Base-by-base conservation (phyloP, 176 grass and related monocot species). In the Phragmites australis region DNA sequence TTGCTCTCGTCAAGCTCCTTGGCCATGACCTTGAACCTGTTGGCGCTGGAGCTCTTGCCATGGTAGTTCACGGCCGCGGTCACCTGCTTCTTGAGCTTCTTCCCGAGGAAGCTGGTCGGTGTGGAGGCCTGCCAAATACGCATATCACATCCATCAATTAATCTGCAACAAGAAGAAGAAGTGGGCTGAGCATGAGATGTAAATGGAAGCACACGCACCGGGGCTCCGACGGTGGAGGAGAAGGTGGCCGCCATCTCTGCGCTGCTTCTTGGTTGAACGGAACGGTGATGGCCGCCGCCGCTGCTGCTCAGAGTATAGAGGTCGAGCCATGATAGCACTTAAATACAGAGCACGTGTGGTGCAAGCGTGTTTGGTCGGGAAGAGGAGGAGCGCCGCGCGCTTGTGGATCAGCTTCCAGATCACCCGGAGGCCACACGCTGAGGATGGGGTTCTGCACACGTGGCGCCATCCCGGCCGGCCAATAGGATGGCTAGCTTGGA, bases 151-250 rank as follows among this genome's bases (percentile, higher is more conserved):
- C 3, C 34, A 37, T 37, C 34, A 37, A 37, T 37, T 37, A 5
- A 19, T 52, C 50, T 21, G 30, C 60, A 64, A 19, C 31, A 18
- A 32, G 29, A 62, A 32, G 1, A 16, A 37, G 34, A 37, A 37
- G 34, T 37, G 34, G 34, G 34, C 34, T 37, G 34, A 37, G 34
- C 34, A 37, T 37, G 34, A 37, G 34, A 37, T 37, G 9, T 19
- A 21, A 3, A 4, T 2, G 0, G 16, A 17, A 1, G 3, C 0
- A 3, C 3, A 54, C 66, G 60, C 83, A 97, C 94, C 75, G 92
- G 92, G 40, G 89, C 87, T 82, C 94, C 89, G 14, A 92, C 65
- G 55, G 92, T 94, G 44, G 92, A 97, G 70, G 87, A 89, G 83
- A 94, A 79, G 21, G 94, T 68, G n/a, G 94, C 76, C 7, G 94